Percentiles rank a stretch among this genome's conserved stretches.
phyloP scores from a whole-genome alignment of 2,329 filamentous ascomycete species.

The Fusarium ambrosium region DNA sequence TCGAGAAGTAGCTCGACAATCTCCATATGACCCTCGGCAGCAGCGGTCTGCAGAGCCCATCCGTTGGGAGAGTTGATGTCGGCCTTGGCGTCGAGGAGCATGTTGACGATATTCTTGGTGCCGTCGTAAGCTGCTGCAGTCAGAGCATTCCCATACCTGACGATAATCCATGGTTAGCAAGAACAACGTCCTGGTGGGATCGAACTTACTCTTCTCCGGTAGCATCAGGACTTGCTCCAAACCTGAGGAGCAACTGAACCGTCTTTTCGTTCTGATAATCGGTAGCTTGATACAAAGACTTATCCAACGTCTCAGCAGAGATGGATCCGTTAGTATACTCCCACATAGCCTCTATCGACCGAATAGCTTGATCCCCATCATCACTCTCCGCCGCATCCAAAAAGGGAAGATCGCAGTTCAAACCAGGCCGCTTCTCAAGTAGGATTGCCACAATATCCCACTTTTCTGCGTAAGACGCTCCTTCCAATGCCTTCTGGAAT shows the following conservation, averaged over 20 bases:
- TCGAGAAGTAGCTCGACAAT: conserved; percentile 53
- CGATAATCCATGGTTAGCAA: not conserved
- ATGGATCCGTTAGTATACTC: conserved; percentile 53
- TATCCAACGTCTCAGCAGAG: conserved; percentile 48
- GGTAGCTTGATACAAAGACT: conserved; percentile 56
- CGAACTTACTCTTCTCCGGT: conserved; percentile 52
- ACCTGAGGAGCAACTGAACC: conserved; percentile 54
- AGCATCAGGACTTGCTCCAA: conserved; percentile 54
- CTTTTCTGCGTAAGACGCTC: conserved; percentile 50
- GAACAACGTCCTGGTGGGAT: rapidly evolving
- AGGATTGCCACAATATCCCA: conserved; percentile 56
- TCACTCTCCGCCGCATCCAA: conserved; percentile 47
- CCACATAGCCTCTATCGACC: conserved; percentile 55
- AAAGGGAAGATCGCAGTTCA: conserved; percentile 55
- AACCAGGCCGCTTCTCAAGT: conserved; percentile 48
- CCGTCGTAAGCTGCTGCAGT: conserved; percentile 57
- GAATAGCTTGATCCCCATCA: conserved; percentile 52
- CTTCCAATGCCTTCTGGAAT: conserved; percentile 53
- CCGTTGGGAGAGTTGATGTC: conserved; percentile 52
- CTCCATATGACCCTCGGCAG: conserved; percentile 51
- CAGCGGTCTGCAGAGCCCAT: conserved; percentile 56
- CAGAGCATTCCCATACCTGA: conserved; percentile 41
- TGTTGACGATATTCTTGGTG: conserved; percentile 45
- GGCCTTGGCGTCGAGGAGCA: conserved; percentile 52
- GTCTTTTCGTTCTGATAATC: conserved; percentile 55